Conservation (phyloP, 129 eudicot species). For the Escallonia rubra region DNA sequence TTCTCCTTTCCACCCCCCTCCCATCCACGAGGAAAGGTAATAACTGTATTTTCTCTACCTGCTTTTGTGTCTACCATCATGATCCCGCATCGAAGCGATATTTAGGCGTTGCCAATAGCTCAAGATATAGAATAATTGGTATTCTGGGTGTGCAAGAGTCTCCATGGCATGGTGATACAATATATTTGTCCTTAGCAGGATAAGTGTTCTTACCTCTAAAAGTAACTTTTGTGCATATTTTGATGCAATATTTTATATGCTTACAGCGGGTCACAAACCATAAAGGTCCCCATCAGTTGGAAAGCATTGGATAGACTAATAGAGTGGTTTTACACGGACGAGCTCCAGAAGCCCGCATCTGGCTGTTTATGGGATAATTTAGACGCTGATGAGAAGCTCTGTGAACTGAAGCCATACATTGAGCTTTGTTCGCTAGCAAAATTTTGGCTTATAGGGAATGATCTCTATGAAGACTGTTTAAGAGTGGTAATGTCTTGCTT, state of each 20-base stretch:
- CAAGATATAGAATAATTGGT: too few relatives aligned
- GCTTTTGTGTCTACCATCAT: too few relatives aligned
- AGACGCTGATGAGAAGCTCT: constrained; percentile 41
- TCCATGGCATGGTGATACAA: too few relatives aligned
- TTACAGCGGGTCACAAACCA: constrained; percentile 53
- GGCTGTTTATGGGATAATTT: constrained; percentile 76
- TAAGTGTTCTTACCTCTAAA: background rate
- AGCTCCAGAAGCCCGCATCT: constrained; percentile 44
- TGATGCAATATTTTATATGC: background rate
- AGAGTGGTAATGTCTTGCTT: constrained; percentile 43
- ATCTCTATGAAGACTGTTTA: constrained; percentile 50
- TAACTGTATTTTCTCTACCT: too few relatives aligned
- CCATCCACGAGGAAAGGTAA: too few relatives aligned
- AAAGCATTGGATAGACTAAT: constrained; percentile 63
- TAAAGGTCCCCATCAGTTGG: constrained; percentile 71
- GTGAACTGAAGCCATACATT: constrained; percentile 46
- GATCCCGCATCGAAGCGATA: too few relatives aligned
- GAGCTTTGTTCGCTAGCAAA: constrained; percentile 87
- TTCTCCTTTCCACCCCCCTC: too few relatives aligned
- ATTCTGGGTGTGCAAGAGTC: too few relatives aligned
- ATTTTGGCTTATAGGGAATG: constrained; percentile 58
- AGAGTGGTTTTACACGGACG: constrained; percentile 60
- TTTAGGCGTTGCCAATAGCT: too few relatives aligned
- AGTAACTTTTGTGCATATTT: background rate
- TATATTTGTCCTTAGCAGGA: too few relatives aligned